Percentiles rank a stretch among this genome's conserved stretches.
These are phyloP conservation scores for Daldinia decipiens DNA, from an alignment of 495 filamentous ascomycete genomes.

Conservation along the genomic window DNA sequence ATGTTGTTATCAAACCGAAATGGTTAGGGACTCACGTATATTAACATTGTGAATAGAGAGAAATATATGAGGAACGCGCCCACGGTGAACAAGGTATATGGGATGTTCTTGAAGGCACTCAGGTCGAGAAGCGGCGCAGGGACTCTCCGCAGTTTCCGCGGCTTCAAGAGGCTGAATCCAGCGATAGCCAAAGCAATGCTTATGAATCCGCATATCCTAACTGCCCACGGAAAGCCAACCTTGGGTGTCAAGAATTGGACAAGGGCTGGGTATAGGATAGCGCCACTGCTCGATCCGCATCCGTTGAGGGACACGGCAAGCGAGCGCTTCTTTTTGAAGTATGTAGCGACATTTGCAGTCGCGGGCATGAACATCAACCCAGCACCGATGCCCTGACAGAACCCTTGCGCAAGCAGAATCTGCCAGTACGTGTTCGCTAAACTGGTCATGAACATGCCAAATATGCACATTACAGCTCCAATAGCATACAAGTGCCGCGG, in stretches of 20 bases:
- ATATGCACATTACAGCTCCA: slow-evolving; percentile 48
- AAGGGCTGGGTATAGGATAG: slow-evolving; percentile 53
- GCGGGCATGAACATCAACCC: slow-evolving; percentile 58
- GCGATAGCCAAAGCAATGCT: slow-evolving; percentile 44
- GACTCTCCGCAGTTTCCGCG: slow-evolving; percentile 45
- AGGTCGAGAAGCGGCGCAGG: slow-evolving; percentile 52
- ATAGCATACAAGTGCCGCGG: slow-evolving; percentile 45
- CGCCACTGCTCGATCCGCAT: slow-evolving; percentile 54
- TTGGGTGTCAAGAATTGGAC: slow-evolving; percentile 54
- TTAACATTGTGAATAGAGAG: slow-evolving; percentile 56
- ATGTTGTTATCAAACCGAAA: background rate
- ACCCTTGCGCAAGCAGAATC: slow-evolving; percentile 55
- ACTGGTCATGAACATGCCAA: slow-evolving; percentile 57
- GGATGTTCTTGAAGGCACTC: slow-evolving; percentile 51
- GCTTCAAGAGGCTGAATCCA: slow-evolving; percentile 48
- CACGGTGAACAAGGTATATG: slow-evolving; percentile 49
- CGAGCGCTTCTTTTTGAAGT: slow-evolving; percentile 53
- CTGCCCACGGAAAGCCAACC: slow-evolving; percentile 58
- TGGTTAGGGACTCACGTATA: slow-evolving; percentile 50
- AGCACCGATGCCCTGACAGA: slow-evolving; percentile 53
- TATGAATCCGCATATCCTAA: slow-evolving; percentile 53
- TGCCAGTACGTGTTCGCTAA: slow-evolving; percentile 52
- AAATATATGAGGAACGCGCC: slow-evolving; percentile 55
- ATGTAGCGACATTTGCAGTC: slow-evolving; percentile 51
- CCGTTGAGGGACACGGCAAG: slow-evolving; percentile 52